Conservation (phyloP, 2,329 filamentous ascomycete species). For the Curvularia sp. region DNA sequence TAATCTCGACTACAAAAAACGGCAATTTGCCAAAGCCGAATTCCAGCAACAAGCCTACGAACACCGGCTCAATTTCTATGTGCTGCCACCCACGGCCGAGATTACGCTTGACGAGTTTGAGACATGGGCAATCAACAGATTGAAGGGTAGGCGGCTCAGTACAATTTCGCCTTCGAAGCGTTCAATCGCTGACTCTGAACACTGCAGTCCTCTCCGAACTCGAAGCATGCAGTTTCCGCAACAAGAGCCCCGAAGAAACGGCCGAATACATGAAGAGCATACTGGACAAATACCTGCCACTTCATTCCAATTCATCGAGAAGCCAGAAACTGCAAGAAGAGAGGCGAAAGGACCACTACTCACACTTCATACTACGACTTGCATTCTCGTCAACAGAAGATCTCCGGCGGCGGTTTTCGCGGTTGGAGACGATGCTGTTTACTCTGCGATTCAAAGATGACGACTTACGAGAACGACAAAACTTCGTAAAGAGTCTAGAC, state of each 20-base stretch:
- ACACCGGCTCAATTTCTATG: constrained; percentile 90
- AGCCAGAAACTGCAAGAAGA: constrained; percentile 68
- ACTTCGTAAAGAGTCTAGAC: constrained; percentile 78
- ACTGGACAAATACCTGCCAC: constrained; percentile 83
- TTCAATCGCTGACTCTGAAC: constrained; percentile 12
- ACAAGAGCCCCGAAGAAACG: constrained; percentile 83
- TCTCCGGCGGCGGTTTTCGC: constrained; percentile 81
- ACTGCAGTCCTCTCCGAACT: constrained; percentile 78
- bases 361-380: constrained; percentile 92
- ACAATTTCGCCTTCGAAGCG: accelerated
- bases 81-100: constrained; percentile 84
- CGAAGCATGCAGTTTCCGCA: constrained; percentile 94
- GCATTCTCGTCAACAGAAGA: constrained; percentile 94
- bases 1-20: constrained; percentile 79
- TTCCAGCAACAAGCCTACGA: constrained; percentile 83
- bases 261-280: constrained; percentile 82
- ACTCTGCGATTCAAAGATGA: constrained; percentile 81
- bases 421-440: constrained; percentile 90
- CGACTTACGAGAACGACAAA: constrained; percentile 72
- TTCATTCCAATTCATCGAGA: constrained; percentile 75
- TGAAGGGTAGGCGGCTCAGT: constrained; percentile 64
- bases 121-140: constrained; percentile 94
- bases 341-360: constrained; percentile 94
- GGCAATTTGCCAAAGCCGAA: constrained; percentile 79
- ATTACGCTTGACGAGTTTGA: constrained; percentile 98